These are phyloP conservation scores for Arthroderma uncinatum DNA, from an alignment of 2,329 filamentous ascomycete genomes.

Conservation along the genomic window DNA sequence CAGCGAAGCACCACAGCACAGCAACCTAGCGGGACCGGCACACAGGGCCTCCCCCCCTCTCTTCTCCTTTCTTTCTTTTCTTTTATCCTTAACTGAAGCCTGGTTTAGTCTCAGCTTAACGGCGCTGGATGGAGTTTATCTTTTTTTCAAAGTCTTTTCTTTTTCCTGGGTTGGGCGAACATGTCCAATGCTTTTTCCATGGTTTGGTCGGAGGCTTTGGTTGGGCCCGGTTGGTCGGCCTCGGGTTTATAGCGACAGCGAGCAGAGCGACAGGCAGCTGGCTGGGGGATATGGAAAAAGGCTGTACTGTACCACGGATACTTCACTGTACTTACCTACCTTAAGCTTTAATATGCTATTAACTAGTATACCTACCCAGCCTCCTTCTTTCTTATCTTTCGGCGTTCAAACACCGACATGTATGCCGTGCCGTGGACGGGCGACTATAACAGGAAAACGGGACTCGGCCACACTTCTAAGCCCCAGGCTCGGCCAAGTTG, in stretches of 20 bases:
- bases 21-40: neutral
- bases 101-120: constrained; percentile 1
- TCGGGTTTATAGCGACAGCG: neutral
- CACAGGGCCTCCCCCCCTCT: neutral
- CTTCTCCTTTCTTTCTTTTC: neutral
- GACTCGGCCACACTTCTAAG: neutral
- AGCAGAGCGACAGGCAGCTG: neutral
- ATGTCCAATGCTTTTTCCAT: neutral
- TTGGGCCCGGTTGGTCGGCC: neutral
- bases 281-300: neutral
- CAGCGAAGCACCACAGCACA: neutral
- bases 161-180: neutral
- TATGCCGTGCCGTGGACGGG: neutral
- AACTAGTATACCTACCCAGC: neutral
- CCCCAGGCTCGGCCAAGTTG: too few species aligned
- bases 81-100: neutral
- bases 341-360: constrained; percentile 1
- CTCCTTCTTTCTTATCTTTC: neutral
- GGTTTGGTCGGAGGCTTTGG: neutral
- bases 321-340: constrained; percentile 1
- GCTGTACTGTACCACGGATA: neutral
- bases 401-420: neutral
- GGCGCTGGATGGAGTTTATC: constrained; percentile 4
- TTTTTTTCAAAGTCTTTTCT: neutral
- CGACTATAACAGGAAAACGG: too few species aligned